Evolutionary conservation across 305 asterid genomes (phyloP).

Genomic region (Euphrasia arctica): DNA sequence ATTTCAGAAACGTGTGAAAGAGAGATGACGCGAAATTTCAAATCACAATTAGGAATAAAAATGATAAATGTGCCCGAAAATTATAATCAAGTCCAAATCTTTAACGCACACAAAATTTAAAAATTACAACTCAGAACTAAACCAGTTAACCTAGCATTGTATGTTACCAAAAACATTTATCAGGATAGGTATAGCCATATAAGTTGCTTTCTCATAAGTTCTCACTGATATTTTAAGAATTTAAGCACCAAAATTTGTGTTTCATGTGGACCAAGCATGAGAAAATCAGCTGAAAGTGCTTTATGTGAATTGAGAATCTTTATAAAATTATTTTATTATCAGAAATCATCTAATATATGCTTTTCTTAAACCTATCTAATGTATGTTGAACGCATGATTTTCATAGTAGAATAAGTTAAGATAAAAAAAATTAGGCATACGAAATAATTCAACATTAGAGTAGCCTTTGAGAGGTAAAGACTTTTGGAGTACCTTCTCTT

Average conservation of each 20-base stretch:
- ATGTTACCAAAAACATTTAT: neutral
- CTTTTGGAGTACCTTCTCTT: constrained; percentile 61
- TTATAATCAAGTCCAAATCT: neutral
- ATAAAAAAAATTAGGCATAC: neutral
- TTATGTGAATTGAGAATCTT: neutral
- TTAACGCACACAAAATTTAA: neutral
- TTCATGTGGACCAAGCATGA: neutral
- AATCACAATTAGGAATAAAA: neutral
- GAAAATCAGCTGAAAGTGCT: neutral
- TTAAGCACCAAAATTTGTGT: no score
- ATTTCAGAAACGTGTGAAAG: neutral
- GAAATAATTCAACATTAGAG: neutral
- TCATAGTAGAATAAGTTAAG: constrained; percentile 8
- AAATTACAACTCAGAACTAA: neutral
- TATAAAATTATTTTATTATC: neutral
- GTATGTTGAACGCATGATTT: constrained; percentile 6
- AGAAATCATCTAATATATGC: neutral
- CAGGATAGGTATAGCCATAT: neutral
- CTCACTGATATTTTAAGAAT: no score
- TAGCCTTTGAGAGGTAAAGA: constrained; percentile 8
- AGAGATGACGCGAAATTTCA: neutral
- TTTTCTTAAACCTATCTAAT: neutral
- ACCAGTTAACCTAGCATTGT: neutral
- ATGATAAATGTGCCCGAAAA: neutral
- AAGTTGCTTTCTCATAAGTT: no score